Evolutionary conservation across 2,329 filamentous ascomycete species (phyloP).

Genomic region (Microdochium paspali): DNA sequence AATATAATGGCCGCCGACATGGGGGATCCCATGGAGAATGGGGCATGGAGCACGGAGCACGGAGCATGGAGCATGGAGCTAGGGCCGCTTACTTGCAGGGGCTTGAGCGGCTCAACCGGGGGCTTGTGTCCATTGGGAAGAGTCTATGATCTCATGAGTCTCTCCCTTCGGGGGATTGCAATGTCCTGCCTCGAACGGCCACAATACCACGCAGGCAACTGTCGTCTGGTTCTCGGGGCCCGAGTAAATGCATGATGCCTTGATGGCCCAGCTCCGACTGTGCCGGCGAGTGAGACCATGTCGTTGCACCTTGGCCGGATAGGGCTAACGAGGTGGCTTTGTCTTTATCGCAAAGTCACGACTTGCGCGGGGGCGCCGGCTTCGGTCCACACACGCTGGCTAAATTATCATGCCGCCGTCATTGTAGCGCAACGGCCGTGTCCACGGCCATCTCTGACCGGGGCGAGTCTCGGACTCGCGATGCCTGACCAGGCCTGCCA

Average conservation of each 20-base stretch:
- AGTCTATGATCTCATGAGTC: conserved; percentile 1
- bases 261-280: neutral
- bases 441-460: too few species aligned
- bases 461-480: neutral
- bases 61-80: too few species aligned
- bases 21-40: too few species aligned
- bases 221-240: neutral
- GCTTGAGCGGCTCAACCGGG: neutral
- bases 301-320: neutral
- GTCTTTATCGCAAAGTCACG: neutral
- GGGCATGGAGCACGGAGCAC: too few species aligned
- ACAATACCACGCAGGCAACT: neutral
- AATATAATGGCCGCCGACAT: neutral
- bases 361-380: neutral
- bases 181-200: neutral
- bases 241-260: neutral
- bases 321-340: neutral
- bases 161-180: neutral
- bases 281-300: neutral
- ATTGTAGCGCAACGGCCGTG: too few species aligned
- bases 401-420: conserved; percentile 1
- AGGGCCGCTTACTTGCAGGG: neutral
- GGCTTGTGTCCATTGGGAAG: neutral
- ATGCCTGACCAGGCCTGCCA: neutral
- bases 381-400: neutral